Evolutionary conservation across 257 asterid genomes (phyloP), one percentile per base, ranked within the genome.

Genomic region (Penstemon eatonii): DNA sequence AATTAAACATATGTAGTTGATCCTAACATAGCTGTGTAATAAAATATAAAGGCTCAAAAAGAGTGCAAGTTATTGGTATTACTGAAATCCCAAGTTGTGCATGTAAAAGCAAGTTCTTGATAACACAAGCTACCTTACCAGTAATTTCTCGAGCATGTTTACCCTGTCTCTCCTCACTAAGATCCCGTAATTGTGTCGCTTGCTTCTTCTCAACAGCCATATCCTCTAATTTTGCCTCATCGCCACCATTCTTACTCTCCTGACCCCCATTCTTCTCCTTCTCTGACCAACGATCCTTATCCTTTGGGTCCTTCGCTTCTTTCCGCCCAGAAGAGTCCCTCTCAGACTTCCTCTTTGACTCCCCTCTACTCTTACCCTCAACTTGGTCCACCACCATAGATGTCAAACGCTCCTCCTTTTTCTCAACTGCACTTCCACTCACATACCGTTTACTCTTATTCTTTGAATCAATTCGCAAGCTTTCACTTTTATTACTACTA

Each of bases 281-380:
- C 57, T 85, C 96, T 12, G 78, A 74, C 70, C 85, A 81, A 49
- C 92, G 85, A 56, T 88, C 97, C 81, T 82, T 94, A 63, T 86
- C 97, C 78, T 85, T 88, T 39, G 61, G 65, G 45, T 87, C 95
- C 84, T 80, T 89, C 68, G 84, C 85, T 55, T 92, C 98, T 73
- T 79, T 93, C 57, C 94, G 78, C 13, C 79, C 68, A 68, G 86
- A 89, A 65, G 82, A 82, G 77, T 90, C 97, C 83, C 84, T 85
- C 77, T 91, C 97, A 44, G 89, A 82, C 78, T 82, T 94, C 85
- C 91, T 80, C 87, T 82, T 94, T 0, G 96, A 81, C 66, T 89
- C 99, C 62, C 84, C 83, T 79, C 78, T 84, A 66, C 82, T 80
- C 82, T 25, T 25, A 25, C 33, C 2, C 33, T 80, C 81, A 73